Percentiles rank a stretch among this genome's conserved stretches.
Evolutionary conservation across 1,284 basidiomycete genomes (phyloP).

Genomic region (Austroboletus niveus): DNA sequence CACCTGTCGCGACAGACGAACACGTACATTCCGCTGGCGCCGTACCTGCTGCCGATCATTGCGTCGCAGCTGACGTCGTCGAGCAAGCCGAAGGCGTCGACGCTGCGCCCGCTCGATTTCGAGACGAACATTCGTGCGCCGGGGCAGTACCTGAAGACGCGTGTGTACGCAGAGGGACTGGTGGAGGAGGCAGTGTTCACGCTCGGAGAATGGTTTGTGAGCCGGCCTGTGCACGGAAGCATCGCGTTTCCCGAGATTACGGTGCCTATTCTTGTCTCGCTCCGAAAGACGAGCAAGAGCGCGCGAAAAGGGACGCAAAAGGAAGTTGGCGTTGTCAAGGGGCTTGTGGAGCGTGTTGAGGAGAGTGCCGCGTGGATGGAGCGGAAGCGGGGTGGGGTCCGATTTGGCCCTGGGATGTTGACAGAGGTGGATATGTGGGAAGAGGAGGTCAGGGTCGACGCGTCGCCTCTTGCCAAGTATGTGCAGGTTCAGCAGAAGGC

Average conservation of each 20-base stretch:
- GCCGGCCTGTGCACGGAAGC: constrained; percentile 64
- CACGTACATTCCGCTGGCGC: constrained; percentile 87
- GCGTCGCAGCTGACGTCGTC: constrained; percentile 75
- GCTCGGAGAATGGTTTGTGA: constrained; percentile 78
- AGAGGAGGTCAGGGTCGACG: constrained; percentile 55
- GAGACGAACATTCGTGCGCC: constrained; percentile 87
- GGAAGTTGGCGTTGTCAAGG: constrained; percentile 63
- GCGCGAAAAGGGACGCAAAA: constrained; percentile 52
- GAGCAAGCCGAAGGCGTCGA: constrained; percentile 81
- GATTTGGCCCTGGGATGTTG: constrained; percentile 72
- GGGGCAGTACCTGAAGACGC: constrained; percentile 86
- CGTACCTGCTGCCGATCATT: constrained; percentile 87
- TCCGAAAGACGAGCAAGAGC: constrained; percentile 70
- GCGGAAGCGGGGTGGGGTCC: constrained; percentile 61
- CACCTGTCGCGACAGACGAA: constrained; percentile 76
- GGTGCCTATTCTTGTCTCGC: constrained; percentile 76
- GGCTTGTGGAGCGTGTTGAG: constrained; percentile 81
- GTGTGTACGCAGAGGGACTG: constrained; percentile 82
- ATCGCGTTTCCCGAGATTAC: constrained; percentile 94
- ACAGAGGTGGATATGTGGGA: constrained; percentile 76
- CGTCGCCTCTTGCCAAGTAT: constrained; percentile 78
- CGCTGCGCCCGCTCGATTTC: constrained; percentile 87
- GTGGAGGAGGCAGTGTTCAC: constrained; percentile 81
- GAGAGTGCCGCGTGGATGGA: constrained; percentile 80
- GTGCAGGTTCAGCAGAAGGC: constrained; percentile 79